These are phyloP conservation scores for Ophiostoma novo-ulmi DNA, from an alignment of 2,329 filamentous ascomycete genomes.

Conservation along the genomic window DNA sequence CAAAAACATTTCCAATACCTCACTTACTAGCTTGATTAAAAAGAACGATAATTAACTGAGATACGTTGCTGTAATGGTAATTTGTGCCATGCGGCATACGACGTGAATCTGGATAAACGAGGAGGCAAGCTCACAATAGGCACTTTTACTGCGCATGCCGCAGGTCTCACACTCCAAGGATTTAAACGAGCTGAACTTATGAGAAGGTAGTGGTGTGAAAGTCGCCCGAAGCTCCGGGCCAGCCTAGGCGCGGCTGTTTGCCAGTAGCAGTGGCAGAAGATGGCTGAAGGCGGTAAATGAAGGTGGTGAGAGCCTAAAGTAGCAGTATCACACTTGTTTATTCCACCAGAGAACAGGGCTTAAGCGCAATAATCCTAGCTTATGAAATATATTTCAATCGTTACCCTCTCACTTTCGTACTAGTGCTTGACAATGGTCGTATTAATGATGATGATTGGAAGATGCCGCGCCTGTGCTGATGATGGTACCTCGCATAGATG, in stretches of 20 bases:
- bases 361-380: not conserved
- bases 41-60: not conserved
- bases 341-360: not conserved
- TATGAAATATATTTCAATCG: not conserved
- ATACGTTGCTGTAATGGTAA: not conserved
- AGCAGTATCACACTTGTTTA: not conserved
- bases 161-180: too few species aligned
- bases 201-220: not conserved
- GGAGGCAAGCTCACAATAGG: not conserved
- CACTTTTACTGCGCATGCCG: too few species aligned
- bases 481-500: not conserved
- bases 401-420: too few species aligned
- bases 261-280: not conserved
- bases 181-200: too few species aligned
- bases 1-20: not conserved
- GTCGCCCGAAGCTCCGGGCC: not conserved
- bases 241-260: constrained; percentile 8
- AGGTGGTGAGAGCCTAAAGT: not conserved
- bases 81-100: not conserved
- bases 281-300: not conserved
- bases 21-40: not conserved
- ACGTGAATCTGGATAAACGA: not conserved
- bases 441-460: too few species aligned
- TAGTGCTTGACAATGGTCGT: too few species aligned
- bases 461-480: not conserved